Conservation (phyloP, 768 basidiomycete genomes). For the Russula compacta region DNA sequence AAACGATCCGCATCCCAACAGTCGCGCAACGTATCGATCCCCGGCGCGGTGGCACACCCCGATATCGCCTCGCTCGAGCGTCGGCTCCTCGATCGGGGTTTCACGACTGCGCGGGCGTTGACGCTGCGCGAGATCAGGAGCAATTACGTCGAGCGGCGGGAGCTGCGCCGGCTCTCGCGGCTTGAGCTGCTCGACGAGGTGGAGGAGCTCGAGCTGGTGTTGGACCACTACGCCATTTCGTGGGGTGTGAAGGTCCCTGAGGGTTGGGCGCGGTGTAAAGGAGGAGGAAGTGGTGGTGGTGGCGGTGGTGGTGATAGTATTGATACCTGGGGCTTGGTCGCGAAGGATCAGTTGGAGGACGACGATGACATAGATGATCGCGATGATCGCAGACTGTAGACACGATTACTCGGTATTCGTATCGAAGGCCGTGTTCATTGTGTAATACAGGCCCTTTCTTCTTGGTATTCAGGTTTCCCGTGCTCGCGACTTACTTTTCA, state of each 20-base stretch:
- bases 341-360: neutral
- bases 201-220: slow-evolving; percentile 87
- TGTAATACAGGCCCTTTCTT: neutral
- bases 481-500: no score
- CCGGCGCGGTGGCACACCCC: slow-evolving; percentile 58
- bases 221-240: slow-evolving; percentile 82
- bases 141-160: slow-evolving; percentile 36
- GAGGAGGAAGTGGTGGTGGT: neutral
- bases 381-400: neutral
- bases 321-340: slow-evolving; percentile 3
- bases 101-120: slow-evolving; percentile 44
- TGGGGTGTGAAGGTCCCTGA: slow-evolving; percentile 44
- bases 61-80: slow-evolving; percentile 44
- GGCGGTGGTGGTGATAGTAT: neutral
- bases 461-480: neutral
- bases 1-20: neutral
- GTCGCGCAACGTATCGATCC: slow-evolving; percentile 46
- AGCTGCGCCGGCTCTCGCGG: slow-evolving; percentile 57
- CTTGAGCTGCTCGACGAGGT: slow-evolving; percentile 90
- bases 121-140: slow-evolving; percentile 64
- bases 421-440: no score
- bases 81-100: slow-evolving; percentile 54
- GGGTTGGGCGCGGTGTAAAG: neutral
- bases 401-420: neutral
- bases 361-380: neutral